A percentile compares a stretch with the other conserved stretches of the same genome.
Conservation (phyloP, 305 asterid genomes). For the Fraxinus xanthoxyloides region DNA sequence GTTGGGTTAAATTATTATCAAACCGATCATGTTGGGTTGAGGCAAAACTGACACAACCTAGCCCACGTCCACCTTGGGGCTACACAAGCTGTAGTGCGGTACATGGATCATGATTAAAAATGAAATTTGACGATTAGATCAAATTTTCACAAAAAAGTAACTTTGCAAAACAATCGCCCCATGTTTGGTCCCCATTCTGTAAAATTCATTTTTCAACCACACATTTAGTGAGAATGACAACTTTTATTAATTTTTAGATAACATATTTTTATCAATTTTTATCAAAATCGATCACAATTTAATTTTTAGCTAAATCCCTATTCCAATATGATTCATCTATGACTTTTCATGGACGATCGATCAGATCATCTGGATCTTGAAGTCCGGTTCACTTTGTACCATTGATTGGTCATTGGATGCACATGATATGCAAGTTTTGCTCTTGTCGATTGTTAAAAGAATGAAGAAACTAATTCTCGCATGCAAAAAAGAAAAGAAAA, state of each 20-base stretch:
- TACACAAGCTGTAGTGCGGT: too few species aligned
- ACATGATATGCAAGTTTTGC: background rate
- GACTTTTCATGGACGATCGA: background rate
- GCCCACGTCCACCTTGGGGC: too few species aligned
- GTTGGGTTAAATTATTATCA: too few species aligned
- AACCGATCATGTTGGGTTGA: too few species aligned
- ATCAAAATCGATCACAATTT: too few species aligned
- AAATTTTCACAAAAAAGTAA: too few species aligned
- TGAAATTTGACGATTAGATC: background rate
- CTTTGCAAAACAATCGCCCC: background rate
- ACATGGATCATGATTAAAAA: too few species aligned
- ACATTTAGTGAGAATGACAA: background rate
- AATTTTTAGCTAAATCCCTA: background rate
- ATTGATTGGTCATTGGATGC: background rate
- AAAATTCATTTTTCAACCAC: too few species aligned
- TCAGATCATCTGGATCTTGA: background rate
- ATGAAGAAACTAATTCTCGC: background rate
- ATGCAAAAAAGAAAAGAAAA: background rate
- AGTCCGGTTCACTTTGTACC: background rate
- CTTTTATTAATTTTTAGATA: too few species aligned
- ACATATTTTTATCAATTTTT: too few species aligned
- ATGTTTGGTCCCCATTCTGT: background rate
- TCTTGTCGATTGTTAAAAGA: background rate
- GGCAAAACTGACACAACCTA: too few species aligned
- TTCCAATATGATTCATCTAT: background rate